Conservation (phyloP, 192 early-diverging fungal species). For the Gigaspora rosea region DNA sequence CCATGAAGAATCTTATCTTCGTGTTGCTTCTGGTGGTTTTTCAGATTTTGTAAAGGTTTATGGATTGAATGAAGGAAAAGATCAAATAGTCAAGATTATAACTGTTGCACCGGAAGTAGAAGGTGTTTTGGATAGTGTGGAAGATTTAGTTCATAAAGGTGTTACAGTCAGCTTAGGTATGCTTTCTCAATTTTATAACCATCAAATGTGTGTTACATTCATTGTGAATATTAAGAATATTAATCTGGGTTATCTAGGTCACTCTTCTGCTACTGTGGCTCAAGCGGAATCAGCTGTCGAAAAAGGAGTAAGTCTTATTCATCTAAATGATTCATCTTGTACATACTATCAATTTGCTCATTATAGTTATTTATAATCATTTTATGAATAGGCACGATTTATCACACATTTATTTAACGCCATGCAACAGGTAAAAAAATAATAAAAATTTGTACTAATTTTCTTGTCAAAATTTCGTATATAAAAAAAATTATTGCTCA, state of each 20-base stretch:
- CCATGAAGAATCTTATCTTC: constrained; percentile 66
- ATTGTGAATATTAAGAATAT: no score
- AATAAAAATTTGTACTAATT: no score
- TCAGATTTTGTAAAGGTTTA: constrained; percentile 70
- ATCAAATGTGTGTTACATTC: no score
- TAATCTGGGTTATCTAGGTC: constrained; percentile 39
- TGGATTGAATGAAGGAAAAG: constrained; percentile 44
- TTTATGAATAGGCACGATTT: constrained; percentile 40
- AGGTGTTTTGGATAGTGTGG: constrained; percentile 67
- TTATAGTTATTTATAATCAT: neutral
- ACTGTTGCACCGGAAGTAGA: constrained; percentile 81
- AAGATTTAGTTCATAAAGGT: constrained; percentile 61
- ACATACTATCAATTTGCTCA: neutral
- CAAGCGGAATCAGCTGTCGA: constrained; percentile 62
- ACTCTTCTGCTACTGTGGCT: constrained; percentile 66
- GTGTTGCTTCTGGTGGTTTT: constrained; percentile 61
- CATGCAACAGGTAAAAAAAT: constrained; percentile 62
- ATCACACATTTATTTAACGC: constrained; percentile 89
- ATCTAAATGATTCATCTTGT: neutral
- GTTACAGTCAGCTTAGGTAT: constrained; percentile 67
- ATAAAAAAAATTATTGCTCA: neutral
- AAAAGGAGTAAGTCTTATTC: constrained; percentile 50
- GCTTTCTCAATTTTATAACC: neutral
- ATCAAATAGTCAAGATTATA: constrained; percentile 65
- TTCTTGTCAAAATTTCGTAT: neutral